phyloP scores from a whole-genome alignment of 371 early-diverging fungal genomes.

The Mucor indicus region DNA sequence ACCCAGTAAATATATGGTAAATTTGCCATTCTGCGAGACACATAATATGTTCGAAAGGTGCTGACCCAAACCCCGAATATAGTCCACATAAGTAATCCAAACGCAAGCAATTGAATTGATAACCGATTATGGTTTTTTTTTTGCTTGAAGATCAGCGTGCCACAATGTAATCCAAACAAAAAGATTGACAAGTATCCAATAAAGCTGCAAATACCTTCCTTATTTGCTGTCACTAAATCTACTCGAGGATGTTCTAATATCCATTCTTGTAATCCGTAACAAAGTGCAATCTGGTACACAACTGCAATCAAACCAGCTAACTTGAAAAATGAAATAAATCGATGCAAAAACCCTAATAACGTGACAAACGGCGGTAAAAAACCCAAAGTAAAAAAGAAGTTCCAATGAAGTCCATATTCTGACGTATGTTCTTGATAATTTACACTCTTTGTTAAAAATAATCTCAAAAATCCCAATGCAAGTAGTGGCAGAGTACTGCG shows the following conservation, averaged over 20 bases:
- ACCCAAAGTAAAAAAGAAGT: slow-evolving; percentile 95
- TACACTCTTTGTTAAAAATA: slow-evolving; percentile 71
- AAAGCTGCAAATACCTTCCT: slow-evolving; percentile 89
- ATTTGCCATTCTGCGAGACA: slow-evolving; percentile 76
- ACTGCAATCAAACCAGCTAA: slow-evolving; percentile 46
- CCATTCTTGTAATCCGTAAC: slow-evolving; percentile 66
- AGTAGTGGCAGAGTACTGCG: slow-evolving; percentile 65
- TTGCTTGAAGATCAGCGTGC: slow-evolving; percentile 31
- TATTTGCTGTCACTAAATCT: slow-evolving; percentile 81
- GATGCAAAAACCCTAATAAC: slow-evolving; percentile 36
- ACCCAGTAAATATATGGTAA: slow-evolving; percentile 77
- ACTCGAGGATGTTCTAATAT: slow-evolving; percentile 76
- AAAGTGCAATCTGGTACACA: slow-evolving; percentile 61
- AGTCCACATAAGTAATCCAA: slow-evolving; percentile 21
- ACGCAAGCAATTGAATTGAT: slow-evolving; percentile 10
- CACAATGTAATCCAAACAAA: slow-evolving; percentile 67
- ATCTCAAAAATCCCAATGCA: slow-evolving; percentile 68
- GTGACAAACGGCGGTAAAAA: slow-evolving; percentile 79
- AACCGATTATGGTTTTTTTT: neutral
- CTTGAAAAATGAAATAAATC: slow-evolving; percentile 39
- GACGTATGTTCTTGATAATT: slow-evolving; percentile 92
- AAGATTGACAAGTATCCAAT: slow-evolving; percentile 82
- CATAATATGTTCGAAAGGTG: slow-evolving; percentile 20
- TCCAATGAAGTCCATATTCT: slow-evolving; percentile 98
- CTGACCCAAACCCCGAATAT: slow-evolving; percentile 29